These are phyloP conservation scores for Caloboletus firmus DNA, from an alignment of 1,284 basidiomycete species.

Conservation along the genomic window DNA sequence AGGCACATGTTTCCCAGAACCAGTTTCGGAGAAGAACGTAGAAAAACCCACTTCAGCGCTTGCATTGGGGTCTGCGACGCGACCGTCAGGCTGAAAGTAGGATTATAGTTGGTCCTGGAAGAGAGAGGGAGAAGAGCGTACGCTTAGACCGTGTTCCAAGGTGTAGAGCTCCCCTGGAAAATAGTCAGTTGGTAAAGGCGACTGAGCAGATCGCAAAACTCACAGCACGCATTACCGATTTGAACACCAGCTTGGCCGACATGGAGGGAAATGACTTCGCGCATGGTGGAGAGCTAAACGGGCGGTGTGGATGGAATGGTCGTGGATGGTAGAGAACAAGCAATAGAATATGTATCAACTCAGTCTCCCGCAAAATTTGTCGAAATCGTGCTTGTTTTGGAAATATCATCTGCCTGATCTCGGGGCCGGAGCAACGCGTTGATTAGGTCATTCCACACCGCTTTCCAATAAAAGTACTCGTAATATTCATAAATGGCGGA, in stretches of 20 bases:
- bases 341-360: background rate
- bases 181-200: constrained; percentile 1
- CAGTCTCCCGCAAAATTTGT: constrained; percentile 22
- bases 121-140: constrained; percentile 39
- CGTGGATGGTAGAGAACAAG: constrained; percentile 14
- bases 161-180: constrained; percentile 77
- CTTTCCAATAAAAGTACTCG: constrained; percentile 21
- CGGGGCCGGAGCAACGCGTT: background rate
- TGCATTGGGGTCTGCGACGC: constrained; percentile 73
- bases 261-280: constrained; percentile 90
- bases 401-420: constrained; percentile 18
- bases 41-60: constrained; percentile 89
- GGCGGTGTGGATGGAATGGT: background rate
- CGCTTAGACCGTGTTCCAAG: constrained; percentile 95
- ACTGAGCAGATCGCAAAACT: constrained; percentile 33
- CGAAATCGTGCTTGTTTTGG: constrained; percentile 23
- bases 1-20: constrained; percentile 95
- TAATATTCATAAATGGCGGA: constrained; percentile 31
- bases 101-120: background rate
- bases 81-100: constrained; percentile 79
- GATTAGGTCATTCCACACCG: background rate
- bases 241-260: constrained; percentile 95
- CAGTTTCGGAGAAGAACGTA: constrained; percentile 93
- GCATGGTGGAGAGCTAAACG: constrained; percentile 46
- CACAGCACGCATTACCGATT: constrained; percentile 94